Conservation (phyloP, 176 grass and related monocot genomes). For the Triticum turgidum region DNA sequence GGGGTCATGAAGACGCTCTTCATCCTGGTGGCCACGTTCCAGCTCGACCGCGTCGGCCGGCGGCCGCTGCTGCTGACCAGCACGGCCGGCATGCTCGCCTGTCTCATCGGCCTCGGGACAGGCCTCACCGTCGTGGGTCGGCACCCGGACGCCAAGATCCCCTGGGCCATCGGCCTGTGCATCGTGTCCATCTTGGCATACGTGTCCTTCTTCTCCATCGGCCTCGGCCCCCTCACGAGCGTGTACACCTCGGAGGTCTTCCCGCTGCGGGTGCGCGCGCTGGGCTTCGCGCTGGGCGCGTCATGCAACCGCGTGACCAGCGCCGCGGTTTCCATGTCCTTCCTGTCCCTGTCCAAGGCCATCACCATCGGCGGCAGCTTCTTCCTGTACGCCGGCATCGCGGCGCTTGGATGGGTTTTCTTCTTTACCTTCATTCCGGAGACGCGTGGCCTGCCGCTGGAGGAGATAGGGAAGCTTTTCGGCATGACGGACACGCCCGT, state of each 20-base stretch:
- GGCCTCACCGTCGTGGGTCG: slow-evolving; percentile 45
- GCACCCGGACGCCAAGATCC: slow-evolving; percentile 17
- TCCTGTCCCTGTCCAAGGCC: slow-evolving; percentile 65
- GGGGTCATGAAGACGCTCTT: slow-evolving; percentile 63
- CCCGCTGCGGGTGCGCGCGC: slow-evolving; percentile 59
- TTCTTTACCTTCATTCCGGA: slow-evolving; percentile 56
- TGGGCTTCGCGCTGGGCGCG: slow-evolving; percentile 42
- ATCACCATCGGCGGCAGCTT: slow-evolving; percentile 74
- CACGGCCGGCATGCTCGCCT: slow-evolving; percentile 38
- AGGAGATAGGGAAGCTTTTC: slow-evolving; percentile 58
- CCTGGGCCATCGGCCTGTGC: slow-evolving; percentile 54
- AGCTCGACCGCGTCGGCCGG: slow-evolving; percentile 56
- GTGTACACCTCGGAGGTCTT: slow-evolving; percentile 73
- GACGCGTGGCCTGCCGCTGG: slow-evolving; percentile 60
- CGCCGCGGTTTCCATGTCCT: slow-evolving; percentile 65
- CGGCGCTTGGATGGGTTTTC: slow-evolving; percentile 39
- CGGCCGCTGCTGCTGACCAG: slow-evolving; percentile 57
- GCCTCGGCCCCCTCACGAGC: slow-evolving; percentile 49
- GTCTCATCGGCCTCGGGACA: slow-evolving; percentile 44
- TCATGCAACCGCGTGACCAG: slow-evolving; percentile 60
- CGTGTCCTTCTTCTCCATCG: slow-evolving; percentile 75
- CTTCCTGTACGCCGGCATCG: slow-evolving; percentile 54
- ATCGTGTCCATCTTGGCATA: slow-evolving; percentile 45
- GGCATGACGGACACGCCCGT: slow-evolving; percentile 11
- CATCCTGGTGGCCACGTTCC: slow-evolving; percentile 65